Conservation (phyloP, 2,329 filamentous ascomycete species). For the Ampelomyces quisqualis region DNA sequence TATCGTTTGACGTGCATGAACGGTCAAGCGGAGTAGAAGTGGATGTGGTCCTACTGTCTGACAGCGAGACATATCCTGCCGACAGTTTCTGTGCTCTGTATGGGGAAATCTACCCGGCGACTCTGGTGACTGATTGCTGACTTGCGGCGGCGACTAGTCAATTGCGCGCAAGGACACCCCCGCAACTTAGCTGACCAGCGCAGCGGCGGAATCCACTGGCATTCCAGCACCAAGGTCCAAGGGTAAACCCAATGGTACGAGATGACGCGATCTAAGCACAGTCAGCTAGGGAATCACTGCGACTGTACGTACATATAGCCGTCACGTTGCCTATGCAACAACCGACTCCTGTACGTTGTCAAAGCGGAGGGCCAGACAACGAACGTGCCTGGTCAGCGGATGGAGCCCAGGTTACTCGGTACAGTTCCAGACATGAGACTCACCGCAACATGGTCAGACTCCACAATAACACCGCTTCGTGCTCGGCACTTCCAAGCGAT, state of each 20-base stretch:
- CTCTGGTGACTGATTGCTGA: constrained; percentile 1
- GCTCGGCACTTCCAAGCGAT: constrained; percentile 8
- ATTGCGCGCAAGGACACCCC: constrained; percentile 2
- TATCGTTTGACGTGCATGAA: constrained; percentile 1
- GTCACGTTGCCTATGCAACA: constrained; percentile 12
- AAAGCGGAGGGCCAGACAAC: constrained; percentile 16
- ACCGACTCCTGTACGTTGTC: constrained; percentile 9
- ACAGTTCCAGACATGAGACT: constrained; percentile 12
- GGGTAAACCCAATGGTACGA: constrained; percentile 3
- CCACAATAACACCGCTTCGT: constrained; percentile 17
- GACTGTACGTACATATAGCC: constrained; percentile 23
- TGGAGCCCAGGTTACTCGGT: neutral
- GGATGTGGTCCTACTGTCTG: neutral
- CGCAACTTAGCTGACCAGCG: constrained; percentile 12
- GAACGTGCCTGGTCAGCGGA: constrained; percentile 14
- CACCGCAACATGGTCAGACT: constrained; percentile 10
- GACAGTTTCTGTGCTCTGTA: no score
- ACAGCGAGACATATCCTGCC: no score
- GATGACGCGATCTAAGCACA: constrained; percentile 5
- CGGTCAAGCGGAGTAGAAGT: constrained; percentile 1
- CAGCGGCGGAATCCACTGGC: constrained; percentile 2
- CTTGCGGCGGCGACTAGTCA: constrained; percentile 1
- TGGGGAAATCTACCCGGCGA: no score
- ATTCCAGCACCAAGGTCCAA: constrained; percentile 1
- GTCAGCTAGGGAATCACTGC: neutral